Conservation (phyloP, 2,329 filamentous ascomycete species). For the Fusarium gaditjirri region DNA sequence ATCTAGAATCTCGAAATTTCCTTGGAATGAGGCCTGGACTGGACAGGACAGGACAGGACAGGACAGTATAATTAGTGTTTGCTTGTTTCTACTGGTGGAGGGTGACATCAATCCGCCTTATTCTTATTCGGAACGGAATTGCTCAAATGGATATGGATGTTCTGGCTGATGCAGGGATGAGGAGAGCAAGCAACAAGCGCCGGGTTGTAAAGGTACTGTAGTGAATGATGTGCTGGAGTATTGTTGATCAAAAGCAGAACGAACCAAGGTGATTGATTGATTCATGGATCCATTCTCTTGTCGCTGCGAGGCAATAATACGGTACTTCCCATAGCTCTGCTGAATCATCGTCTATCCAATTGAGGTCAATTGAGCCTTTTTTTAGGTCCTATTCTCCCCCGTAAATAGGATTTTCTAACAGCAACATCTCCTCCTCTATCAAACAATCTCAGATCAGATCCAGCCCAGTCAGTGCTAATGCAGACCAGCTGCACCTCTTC, state of each 20-base stretch:
- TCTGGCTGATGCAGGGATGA: conserved; percentile 11
- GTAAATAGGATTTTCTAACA: neutral
- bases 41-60: too few species aligned
- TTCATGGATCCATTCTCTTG: neutral
- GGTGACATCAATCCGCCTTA: conserved; percentile 26
- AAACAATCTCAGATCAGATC: neutral
- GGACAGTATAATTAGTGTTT: neutral
- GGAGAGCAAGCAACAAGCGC: neutral
- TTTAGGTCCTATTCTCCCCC: neutral
- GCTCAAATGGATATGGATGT: neutral
- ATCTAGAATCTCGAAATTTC: conserved; percentile 27
- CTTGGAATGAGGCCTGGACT: conserved; percentile 18
- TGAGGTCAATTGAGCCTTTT: neutral
- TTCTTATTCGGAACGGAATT: conserved; percentile 27
- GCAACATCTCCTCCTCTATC: conserved; percentile 4
- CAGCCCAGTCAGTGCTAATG: neutral
- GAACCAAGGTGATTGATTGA: neutral
- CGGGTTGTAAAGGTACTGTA: too few species aligned
- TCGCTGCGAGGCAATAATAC: neutral
- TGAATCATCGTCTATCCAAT: neutral
- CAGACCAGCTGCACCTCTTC: conserved; percentile 10
- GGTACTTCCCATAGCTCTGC: neutral
- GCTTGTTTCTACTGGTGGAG: conserved; percentile 16
- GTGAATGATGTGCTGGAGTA: neutral
- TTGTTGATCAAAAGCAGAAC: neutral